phyloP scores from a whole-genome alignment of 2,329 filamentous ascomycete species.

The Akanthomyces dipterigenus region DNA sequence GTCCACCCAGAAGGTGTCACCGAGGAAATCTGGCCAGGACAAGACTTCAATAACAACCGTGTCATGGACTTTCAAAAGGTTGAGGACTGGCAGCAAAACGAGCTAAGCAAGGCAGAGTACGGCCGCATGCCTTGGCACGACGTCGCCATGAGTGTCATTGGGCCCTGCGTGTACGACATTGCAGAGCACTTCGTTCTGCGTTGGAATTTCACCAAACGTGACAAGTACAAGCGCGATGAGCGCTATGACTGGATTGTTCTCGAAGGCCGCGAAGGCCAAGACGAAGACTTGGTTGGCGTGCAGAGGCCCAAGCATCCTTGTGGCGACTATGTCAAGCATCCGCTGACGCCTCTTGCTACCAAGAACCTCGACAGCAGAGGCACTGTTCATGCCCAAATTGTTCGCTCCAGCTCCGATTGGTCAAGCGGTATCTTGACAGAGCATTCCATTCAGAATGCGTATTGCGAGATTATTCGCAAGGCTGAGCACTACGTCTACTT shows the following conservation, averaged over 20 bases:
- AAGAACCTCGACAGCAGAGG: conserved; percentile 62
- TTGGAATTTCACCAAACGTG: conserved; percentile 95
- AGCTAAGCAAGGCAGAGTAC: conserved; percentile 82
- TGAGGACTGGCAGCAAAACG: conserved; percentile 86
- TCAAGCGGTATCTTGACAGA: conserved; percentile 83
- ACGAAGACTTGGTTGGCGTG: conserved; percentile 82
- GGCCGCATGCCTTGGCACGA: conserved; percentile 99
- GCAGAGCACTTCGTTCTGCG: conserved; percentile 90
- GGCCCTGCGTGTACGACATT: conserved; percentile 86
- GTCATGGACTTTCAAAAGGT: conserved; percentile 94
- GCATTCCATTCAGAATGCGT: conserved; percentile 82
- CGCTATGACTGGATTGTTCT: conserved; percentile 80
- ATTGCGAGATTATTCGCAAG: conserved; percentile 74
- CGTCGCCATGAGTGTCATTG: conserved; percentile 84
- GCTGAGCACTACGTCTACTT: conserved; percentile 95
- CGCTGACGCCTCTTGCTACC: conserved; percentile 58
- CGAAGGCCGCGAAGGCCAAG: conserved; percentile 65
- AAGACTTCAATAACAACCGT: conserved; percentile 97
- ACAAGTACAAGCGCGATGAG: conserved; percentile 91
- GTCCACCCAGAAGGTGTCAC: conserved; percentile 76
- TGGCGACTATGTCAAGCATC: conserved; percentile 80
- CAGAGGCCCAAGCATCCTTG: conserved; percentile 85
- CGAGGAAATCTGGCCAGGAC: conserved; percentile 85
- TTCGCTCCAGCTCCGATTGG: conserved; percentile 91
- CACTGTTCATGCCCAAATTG: conserved; percentile 72